These are phyloP conservation scores for Colletotrichum nymphaeae DNA, from an alignment of 2,329 filamentous ascomycete genomes.

Conservation along the genomic window DNA sequence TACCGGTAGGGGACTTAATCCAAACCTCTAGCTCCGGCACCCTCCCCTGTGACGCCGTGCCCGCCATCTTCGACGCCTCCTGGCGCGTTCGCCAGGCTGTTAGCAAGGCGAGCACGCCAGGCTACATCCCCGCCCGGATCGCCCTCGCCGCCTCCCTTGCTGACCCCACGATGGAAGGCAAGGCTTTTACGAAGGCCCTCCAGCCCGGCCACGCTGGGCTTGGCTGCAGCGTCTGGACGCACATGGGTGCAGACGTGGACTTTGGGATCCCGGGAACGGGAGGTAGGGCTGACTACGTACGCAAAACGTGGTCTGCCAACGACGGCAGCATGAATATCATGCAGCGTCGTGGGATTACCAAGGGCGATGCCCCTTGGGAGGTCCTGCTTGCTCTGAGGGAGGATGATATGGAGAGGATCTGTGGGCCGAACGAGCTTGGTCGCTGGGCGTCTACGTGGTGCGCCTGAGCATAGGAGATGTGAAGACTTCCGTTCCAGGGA, in stretches of 20 bases:
- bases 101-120: neutral
- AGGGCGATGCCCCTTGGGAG: slow-evolving; percentile 22
- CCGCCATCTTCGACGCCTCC: slow-evolving; percentile 3
- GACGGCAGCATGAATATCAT: slow-evolving; percentile 29
- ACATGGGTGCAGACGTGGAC: slow-evolving; percentile 33
- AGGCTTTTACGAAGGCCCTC: slow-evolving; percentile 2
- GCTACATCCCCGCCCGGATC: slow-evolving; percentile 18
- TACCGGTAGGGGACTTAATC: neutral
- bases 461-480: neutral
- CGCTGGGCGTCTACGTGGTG: slow-evolving; percentile 8
- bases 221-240: slow-evolving; percentile 24
- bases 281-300: slow-evolving; percentile 11
- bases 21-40: neutral
- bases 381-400: slow-evolving; percentile 8
- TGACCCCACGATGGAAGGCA: slow-evolving; percentile 10
- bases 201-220: slow-evolving; percentile 12
- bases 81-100: slow-evolving; percentile 18
- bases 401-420: slow-evolving; percentile 27
- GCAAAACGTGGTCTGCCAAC: slow-evolving; percentile 33
- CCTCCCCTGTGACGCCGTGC: neutral
- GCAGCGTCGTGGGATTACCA: slow-evolving; percentile 17
- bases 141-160: slow-evolving; percentile 5
- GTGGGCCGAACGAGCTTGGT: neutral
- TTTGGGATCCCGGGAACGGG: slow-evolving; percentile 21
- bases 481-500: neutral